A percentile compares a stretch with the other conserved stretches of the same genome.
phyloP scores from a whole-genome alignment of 2,329 filamentous ascomycete species.

The Colletotrichum musicola region DNA sequence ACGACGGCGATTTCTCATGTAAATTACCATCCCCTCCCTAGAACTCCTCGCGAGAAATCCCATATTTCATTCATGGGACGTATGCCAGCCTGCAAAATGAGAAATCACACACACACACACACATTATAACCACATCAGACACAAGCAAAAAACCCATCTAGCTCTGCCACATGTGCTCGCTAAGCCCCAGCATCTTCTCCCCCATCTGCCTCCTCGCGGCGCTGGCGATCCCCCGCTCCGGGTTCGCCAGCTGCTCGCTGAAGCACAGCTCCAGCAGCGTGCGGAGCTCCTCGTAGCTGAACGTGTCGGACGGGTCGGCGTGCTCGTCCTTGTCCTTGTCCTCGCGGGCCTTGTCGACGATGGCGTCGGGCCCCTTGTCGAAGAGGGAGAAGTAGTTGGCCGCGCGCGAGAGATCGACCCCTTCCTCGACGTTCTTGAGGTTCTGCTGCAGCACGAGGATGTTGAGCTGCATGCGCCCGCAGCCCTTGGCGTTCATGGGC shows the following conservation, averaged over 20 bases:
- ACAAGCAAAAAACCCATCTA: constrained; percentile 40
- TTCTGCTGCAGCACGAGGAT: constrained; percentile 96
- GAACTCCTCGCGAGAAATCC: constrained; percentile 27
- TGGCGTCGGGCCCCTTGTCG: constrained; percentile 72
- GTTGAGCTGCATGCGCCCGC: constrained; percentile 91
- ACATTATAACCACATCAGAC: neutral
- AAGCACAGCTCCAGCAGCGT: constrained; percentile 75
- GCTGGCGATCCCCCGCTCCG: constrained; percentile 75
- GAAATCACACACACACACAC: neutral
- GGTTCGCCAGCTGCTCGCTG: constrained; percentile 74
- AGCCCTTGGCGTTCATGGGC: constrained; percentile 87
- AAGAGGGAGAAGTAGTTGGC: constrained; percentile 79
- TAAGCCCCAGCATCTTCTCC: constrained; percentile 77
- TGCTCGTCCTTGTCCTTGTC: constrained; percentile 66
- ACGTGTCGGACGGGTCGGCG: constrained; percentile 54
- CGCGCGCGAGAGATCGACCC: constrained; percentile 73
- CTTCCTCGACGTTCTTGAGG: constrained; percentile 88
- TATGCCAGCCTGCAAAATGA: neutral
- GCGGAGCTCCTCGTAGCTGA: constrained; percentile 76
- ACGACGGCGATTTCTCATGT: no score
- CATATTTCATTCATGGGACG: neutral
- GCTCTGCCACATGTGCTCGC: constrained; percentile 79
- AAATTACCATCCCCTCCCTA: neutral
- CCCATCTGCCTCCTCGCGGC: constrained; percentile 77
- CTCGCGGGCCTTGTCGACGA: constrained; percentile 72